A percentile compares a stretch with the other conserved stretches of the same genome.
Evolutionary conservation across 306 rosid species (phyloP).

Genomic region (Cucurbita maxima): DNA sequence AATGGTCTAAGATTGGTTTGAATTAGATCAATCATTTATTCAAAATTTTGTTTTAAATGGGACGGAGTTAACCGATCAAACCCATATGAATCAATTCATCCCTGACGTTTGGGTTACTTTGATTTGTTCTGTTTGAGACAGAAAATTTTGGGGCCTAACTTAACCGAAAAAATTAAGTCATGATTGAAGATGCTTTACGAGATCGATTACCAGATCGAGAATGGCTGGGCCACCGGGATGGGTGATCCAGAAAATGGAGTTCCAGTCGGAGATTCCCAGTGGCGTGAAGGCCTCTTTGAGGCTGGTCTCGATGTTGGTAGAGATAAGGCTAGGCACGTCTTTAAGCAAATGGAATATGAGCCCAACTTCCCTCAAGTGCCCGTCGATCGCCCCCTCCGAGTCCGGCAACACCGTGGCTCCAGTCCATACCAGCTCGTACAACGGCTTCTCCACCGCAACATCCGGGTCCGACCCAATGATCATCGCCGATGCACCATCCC

Average conservation of each 20-base stretch:
- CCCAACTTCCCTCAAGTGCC: slow-evolving; percentile 41
- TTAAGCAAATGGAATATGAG: slow-evolving; percentile 35
- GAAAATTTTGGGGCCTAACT: too few relatives aligned
- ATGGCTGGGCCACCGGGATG: slow-evolving; percentile 65
- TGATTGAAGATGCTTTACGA: too few relatives aligned
- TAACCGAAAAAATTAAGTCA: too few relatives aligned
- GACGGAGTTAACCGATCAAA: too few relatives aligned
- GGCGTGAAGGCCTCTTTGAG: slow-evolving; percentile 30
- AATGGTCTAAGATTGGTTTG: too few relatives aligned
- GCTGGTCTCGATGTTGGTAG: slow-evolving; percentile 43
- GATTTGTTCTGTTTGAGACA: too few relatives aligned
- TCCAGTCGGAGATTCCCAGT: slow-evolving; percentile 40
- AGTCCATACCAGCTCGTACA: slow-evolving; percentile 26
- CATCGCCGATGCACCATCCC: slow-evolving; percentile 34
- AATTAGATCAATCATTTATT: too few relatives aligned
- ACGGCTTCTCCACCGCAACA: slow-evolving; percentile 15
- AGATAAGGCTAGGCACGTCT: slow-evolving; percentile 40
- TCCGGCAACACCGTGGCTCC: slow-evolving; percentile 36
- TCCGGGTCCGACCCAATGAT: slow-evolving; percentile 39
- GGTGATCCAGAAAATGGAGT: slow-evolving; percentile 41
- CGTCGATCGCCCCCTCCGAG: slow-evolving; percentile 40
- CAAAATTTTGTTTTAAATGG: too few relatives aligned
- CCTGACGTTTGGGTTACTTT: too few relatives aligned
- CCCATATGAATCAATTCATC: too few relatives aligned
- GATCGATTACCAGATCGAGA: slow-evolving; percentile 8